phyloP scores from a whole-genome alignment of 768 basidiomycete species.

The Auricularia heimuer region DNA sequence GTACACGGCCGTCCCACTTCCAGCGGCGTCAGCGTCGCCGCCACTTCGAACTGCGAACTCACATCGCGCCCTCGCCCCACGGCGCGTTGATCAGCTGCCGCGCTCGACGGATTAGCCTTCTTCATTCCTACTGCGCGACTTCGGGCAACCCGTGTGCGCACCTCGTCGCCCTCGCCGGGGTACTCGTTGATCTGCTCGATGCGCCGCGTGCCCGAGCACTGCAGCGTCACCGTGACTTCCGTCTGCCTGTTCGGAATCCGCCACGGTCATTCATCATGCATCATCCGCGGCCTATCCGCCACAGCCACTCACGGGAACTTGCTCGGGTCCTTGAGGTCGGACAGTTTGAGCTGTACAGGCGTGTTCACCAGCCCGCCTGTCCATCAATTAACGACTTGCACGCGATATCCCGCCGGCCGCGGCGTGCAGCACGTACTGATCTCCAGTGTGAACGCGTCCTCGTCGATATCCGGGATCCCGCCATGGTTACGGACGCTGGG shows the following conservation, averaged over 20 bases:
- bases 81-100: conserved; percentile 37
- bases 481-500: conserved; percentile 44
- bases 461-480: conserved; percentile 40
- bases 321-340: conserved; percentile 36
- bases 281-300: neutral
- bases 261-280: neutral
- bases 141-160: too few relatives aligned
- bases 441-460: conserved; percentile 37
- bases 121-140: neutral
- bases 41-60: conserved; percentile 6
- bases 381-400: neutral
- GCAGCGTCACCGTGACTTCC: conserved; percentile 43
- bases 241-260: conserved; percentile 25
- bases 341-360: conserved; percentile 33
- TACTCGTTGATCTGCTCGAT: conserved; percentile 43
- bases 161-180: conserved; percentile 42
- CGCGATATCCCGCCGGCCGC: too few relatives aligned
- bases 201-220: conserved; percentile 45
- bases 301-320: conserved; percentile 34
- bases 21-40: too few relatives aligned
- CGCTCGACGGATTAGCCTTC: neutral
- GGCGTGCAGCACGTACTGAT: conserved; percentile 20
- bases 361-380: conserved; percentile 35
- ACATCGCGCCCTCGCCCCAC: conserved; percentile 46
- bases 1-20: conserved; percentile 42